Evolutionary conservation across 2,329 filamentous ascomycete genomes (phyloP).

Genomic region (Xylaria polymorpha): DNA sequence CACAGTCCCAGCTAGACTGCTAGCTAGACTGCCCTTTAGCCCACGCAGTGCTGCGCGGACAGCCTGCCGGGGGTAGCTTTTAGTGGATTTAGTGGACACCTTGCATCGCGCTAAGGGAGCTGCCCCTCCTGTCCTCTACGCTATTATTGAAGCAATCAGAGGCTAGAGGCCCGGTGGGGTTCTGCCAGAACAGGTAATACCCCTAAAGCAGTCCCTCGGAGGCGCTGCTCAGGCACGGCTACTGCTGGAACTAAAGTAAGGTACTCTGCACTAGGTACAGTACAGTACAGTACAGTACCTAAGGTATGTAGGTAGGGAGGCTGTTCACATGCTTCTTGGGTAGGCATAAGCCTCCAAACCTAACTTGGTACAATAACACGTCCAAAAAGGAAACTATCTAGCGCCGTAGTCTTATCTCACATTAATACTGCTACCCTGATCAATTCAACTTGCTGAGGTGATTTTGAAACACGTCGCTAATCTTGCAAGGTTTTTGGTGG

Average conservation of each 20-base stretch:
- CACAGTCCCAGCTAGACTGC: not conserved
- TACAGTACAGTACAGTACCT: too few species aligned
- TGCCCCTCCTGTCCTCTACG: conserved; percentile 6
- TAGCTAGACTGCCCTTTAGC: not conserved
- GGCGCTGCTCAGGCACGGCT: not conserved
- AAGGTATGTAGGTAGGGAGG: too few species aligned
- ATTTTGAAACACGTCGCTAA: too few species aligned
- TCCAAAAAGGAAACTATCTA: not conserved
- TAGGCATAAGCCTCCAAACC: not conserved
- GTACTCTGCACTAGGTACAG: too few species aligned
- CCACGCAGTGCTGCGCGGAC: not conserved
- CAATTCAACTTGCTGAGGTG: not conserved
- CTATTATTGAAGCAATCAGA: conserved; percentile 34
- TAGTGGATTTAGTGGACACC: conserved; percentile 1
- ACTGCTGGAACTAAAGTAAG: not conserved
- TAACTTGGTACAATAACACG: not conserved
- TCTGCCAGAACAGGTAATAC: conserved; percentile 33
- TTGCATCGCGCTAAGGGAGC: not conserved
- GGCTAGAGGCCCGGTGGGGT: conserved; percentile 21
- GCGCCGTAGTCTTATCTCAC: not conserved
- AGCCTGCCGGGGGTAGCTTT: not conserved
- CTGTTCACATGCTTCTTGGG: not conserved
- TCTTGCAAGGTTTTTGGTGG: not conserved
- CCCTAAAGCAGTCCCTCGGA: conserved; percentile 9
- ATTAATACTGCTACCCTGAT: not conserved